A percentile compares a stretch with the other conserved stretches of the same genome.
These are phyloP conservation scores for Trichoderma arundinaceum DNA, from an alignment of 2,329 filamentous ascomycete species.

Conservation along the genomic window DNA sequence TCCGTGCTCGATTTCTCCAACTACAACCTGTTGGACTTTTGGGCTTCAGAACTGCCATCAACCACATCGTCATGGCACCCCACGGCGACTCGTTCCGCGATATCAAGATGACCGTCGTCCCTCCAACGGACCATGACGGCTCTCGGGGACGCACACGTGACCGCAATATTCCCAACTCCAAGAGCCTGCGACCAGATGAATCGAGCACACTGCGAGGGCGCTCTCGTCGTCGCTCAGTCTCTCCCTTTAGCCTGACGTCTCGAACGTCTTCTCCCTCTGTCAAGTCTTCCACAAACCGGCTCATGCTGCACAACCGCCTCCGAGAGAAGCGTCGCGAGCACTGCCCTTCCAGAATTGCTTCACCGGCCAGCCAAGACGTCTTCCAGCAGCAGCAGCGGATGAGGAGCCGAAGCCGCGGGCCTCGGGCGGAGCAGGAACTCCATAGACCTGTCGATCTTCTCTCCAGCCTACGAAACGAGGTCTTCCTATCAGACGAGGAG, in stretches of 20 bases:
- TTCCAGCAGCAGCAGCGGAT: constrained; percentile 47
- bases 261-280: constrained; percentile 45
- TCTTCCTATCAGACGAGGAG: constrained; percentile 38
- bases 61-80: constrained; percentile 19
- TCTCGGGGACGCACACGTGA: constrained; percentile 50
- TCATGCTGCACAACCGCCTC: constrained; percentile 50
- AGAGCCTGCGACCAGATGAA: constrained; percentile 46
- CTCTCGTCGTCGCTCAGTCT: constrained; percentile 49
- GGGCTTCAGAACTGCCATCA: background rate
- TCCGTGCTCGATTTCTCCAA: background rate
- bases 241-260: constrained; percentile 44
- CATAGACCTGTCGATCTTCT: constrained; percentile 40
- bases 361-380: constrained; percentile 43
- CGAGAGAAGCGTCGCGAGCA: constrained; percentile 52
- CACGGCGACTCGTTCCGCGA: constrained; percentile 37
- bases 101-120: constrained; percentile 35
- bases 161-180: constrained; percentile 46
- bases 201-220: constrained; percentile 52
- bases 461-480: constrained; percentile 46
- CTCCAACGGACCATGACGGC: constrained; percentile 40
- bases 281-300: constrained; percentile 50
- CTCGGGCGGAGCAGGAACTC: constrained; percentile 42
- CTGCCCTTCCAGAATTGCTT: constrained; percentile 49
- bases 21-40: background rate
- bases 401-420: constrained; percentile 48